Conservation (phyloP, 306 rosid species). For the Cicer arietinum region DNA sequence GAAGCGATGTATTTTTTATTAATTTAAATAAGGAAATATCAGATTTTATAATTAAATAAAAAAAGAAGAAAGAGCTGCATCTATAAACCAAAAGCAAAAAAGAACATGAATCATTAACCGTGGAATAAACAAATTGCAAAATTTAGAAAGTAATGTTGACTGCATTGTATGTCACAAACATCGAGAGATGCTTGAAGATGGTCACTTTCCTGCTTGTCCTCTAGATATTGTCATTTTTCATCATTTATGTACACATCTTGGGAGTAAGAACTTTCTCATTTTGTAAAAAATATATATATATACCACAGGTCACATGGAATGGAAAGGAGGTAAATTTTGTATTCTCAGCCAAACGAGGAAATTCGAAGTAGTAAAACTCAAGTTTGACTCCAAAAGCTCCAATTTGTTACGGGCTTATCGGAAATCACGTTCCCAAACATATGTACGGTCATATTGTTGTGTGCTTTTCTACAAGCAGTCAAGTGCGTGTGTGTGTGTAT, state of each 20-base stretch:
- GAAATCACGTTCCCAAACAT: slow-evolving; percentile 28
- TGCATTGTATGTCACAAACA: slow-evolving; percentile 49
- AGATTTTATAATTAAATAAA: not conserved
- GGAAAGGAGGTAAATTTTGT: slow-evolving; percentile 52
- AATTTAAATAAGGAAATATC: too few species aligned
- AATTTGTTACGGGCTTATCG: slow-evolving; percentile 42
- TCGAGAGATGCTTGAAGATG: slow-evolving; percentile 25
- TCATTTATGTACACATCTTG: not conserved
- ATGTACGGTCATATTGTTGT: not conserved
- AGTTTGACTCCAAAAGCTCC: slow-evolving; percentile 32
- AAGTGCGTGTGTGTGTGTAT: not conserved
- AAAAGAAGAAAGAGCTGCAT: not conserved
- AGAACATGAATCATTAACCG: not conserved
- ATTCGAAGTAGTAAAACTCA: slow-evolving; percentile 38
- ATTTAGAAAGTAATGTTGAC: not conserved
- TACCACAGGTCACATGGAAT: slow-evolving; percentile 42
- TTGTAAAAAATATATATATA: slow-evolving; percentile 49
- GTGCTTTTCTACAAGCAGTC: not conserved
- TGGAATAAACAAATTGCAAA: too few species aligned
- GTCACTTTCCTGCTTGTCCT: slow-evolving; percentile 37
- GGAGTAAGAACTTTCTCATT: slow-evolving; percentile 51
- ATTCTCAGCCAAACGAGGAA: slow-evolving; percentile 39
- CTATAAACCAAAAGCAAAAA: not conserved
- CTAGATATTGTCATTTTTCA: not conserved
- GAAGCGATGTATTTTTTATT: too few species aligned